Conservation (phyloP, 441 rosid species). For the Erodium trifolium region DNA sequence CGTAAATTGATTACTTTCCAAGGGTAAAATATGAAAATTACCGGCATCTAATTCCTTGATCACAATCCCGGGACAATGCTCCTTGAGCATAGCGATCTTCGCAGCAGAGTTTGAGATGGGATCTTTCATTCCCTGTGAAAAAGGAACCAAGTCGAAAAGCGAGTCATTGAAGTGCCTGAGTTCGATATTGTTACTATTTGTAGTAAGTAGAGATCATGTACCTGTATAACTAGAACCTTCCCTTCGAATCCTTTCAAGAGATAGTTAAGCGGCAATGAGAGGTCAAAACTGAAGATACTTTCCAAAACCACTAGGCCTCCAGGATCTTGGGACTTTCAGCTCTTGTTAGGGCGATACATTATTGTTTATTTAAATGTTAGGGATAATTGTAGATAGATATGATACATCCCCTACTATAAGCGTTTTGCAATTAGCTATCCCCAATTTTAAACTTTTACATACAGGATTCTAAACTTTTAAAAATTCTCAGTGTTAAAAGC, state of each 20-base stretch:
- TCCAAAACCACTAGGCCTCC: conserved; percentile 69
- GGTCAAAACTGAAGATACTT: conserved; percentile 71
- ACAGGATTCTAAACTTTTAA: too few species aligned
- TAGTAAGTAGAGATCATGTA: conserved; percentile 13
- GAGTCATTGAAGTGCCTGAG: not conserved
- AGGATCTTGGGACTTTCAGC: conserved; percentile 63
- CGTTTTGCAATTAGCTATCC: too few species aligned
- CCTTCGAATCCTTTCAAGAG: conserved; percentile 51
- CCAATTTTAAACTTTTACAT: too few species aligned
- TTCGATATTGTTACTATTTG: not conserved
- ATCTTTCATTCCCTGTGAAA: conserved; percentile 70
- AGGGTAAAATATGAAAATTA: conserved; percentile 17
- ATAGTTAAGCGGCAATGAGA: conserved; percentile 70
- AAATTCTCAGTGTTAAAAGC: too few species aligned
- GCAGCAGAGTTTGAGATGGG: conserved; percentile 56
- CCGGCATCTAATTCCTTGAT: conserved; percentile 66
- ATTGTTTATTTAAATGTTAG: not conserved
- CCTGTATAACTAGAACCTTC: conserved; percentile 66
- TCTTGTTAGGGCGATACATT: conserved; percentile 36
- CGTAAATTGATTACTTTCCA: not conserved
- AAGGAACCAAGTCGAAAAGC: conserved; percentile 9
- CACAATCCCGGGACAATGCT: conserved; percentile 40
- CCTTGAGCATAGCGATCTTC: conserved; percentile 52
- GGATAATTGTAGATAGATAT: too few species aligned
- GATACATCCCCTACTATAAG: too few species aligned